Percentiles rank a stretch among this genome's conserved stretches.
phyloP scores from a whole-genome alignment of 257 asterid species.

The Anisodus tanguticus region DNA sequence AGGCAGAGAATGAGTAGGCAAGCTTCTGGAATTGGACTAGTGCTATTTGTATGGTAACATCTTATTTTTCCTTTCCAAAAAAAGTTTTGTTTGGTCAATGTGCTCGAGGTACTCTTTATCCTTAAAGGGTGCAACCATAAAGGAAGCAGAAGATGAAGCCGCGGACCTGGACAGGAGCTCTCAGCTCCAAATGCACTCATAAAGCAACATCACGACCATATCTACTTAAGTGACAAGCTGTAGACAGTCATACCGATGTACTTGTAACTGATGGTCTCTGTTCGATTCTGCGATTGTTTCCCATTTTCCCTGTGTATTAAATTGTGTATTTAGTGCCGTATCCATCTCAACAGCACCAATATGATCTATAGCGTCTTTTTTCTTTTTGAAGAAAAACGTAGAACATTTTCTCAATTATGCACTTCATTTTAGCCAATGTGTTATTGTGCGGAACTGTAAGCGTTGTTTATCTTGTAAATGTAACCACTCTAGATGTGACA shows the following conservation, averaged over 20 bases:
- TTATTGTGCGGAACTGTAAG: not conserved
- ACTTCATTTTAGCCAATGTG: not conserved
- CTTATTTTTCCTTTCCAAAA: not conserved
- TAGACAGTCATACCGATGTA: too few species aligned
- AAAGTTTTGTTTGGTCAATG: not conserved
- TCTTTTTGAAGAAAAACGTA: not conserved
- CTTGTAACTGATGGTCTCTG: not conserved
- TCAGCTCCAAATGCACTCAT: not conserved
- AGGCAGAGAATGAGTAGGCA: slow-evolving; percentile 37
- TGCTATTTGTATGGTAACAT: not conserved
- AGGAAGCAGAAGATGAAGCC: not conserved
- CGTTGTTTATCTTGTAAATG: not conserved
- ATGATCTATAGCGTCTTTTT: too few species aligned
- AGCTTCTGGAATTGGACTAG: not conserved
- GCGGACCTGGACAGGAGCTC: not conserved
- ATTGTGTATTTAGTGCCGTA: not conserved
- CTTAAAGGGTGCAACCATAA: not conserved
- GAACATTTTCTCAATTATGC: too few species aligned
- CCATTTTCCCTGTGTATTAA: too few species aligned
- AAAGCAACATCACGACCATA: not conserved
- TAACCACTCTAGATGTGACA: not conserved
- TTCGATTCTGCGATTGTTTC: too few species aligned
- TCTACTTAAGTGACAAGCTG: too few species aligned
- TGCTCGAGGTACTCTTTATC: not conserved
- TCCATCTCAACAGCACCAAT: not conserved